phyloP scores from a whole-genome alignment of 2,329 filamentous ascomycete genomes.

The Claviceps digitariae region DNA sequence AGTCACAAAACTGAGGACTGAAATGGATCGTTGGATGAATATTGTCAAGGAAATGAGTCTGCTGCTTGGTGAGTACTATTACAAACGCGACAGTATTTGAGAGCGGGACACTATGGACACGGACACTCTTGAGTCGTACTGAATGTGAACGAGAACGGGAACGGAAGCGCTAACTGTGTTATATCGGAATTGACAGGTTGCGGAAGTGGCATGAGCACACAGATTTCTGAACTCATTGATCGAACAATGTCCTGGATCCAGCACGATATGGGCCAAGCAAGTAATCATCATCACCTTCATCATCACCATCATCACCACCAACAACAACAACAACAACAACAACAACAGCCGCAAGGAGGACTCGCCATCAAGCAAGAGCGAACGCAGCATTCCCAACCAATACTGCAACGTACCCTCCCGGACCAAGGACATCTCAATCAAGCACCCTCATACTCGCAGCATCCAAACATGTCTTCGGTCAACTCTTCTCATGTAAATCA shows the following conservation, averaged over 20 bases:
- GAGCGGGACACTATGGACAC: not conserved
- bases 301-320: too few species aligned
- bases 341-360: not conserved
- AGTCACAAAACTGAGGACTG: constrained; percentile 43
- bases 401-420: constrained; percentile 18
- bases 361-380: constrained; percentile 26
- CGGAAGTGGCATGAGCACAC: constrained; percentile 27
- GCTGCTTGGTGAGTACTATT: constrained; percentile 41
- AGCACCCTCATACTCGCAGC: constrained; percentile 11
- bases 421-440: constrained; percentile 19
- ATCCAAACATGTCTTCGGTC: constrained; percentile 9
- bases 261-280: constrained; percentile 29
- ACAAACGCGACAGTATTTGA: not conserved
- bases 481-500: constrained; percentile 9
- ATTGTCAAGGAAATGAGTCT: constrained; percentile 54
- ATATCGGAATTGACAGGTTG: constrained; percentile 26
- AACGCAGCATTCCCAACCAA: constrained; percentile 12
- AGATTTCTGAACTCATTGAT: constrained; percentile 35
- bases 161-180: constrained; percentile 10
- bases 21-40: constrained; percentile 57
- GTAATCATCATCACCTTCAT: constrained; percentile 5
- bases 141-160: not conserved
- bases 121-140: not conserved
- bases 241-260: constrained; percentile 40
- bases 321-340: not conserved